Evolutionary conservation across 352 stramenopile genomes (phyloP).

Genomic region (Peronospora farinosa): DNA sequence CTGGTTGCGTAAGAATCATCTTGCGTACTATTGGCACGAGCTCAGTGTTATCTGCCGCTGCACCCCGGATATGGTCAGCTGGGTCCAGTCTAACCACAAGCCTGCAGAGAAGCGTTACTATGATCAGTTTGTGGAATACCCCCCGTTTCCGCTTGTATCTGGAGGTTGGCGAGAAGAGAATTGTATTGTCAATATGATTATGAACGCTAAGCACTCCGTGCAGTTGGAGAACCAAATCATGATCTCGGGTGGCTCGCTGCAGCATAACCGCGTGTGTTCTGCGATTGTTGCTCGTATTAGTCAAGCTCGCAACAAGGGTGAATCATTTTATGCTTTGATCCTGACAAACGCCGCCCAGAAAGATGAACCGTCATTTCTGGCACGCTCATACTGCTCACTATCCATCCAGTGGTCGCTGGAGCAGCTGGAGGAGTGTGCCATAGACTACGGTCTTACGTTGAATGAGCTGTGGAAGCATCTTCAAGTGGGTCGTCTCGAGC

Average conservation of each 20-base stretch:
- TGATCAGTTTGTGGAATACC: slow-evolving; percentile 45
- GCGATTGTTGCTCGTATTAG: slow-evolving; percentile 52
- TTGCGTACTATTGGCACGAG: slow-evolving; percentile 79
- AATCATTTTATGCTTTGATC: slow-evolving; percentile 54
- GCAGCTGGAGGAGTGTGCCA: slow-evolving; percentile 49
- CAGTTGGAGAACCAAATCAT: slow-evolving; percentile 81
- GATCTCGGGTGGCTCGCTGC: slow-evolving; percentile 58
- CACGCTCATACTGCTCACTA: slow-evolving; percentile 68
- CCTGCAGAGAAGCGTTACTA: slow-evolving; percentile 39
- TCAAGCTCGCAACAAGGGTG: slow-evolving; percentile 26
- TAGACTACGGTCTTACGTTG: slow-evolving; percentile 35
- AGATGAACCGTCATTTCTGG: slow-evolving; percentile 68
- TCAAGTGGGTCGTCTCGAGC: slow-evolving; percentile 43
- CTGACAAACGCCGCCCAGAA: slow-evolving; percentile 73
- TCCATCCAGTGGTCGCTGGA: slow-evolving; percentile 76
- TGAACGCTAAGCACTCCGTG: slow-evolving; percentile 50
- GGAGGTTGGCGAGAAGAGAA: slow-evolving; percentile 75
- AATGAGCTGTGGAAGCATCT: slow-evolving; percentile 41
- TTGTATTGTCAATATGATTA: slow-evolving; percentile 77
- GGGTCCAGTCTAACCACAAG: slow-evolving; percentile 55
- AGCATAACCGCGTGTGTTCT: slow-evolving; percentile 70
- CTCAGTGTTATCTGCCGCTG: slow-evolving; percentile 52
- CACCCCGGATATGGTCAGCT: slow-evolving; percentile 45
- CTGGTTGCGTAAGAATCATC: slow-evolving; percentile 50
- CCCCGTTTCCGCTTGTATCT: slow-evolving; percentile 65